A percentile compares a stretch with the other conserved stretches of the same genome.
Evolutionary conservation across 257 asterid species (phyloP).

Genomic region (Solanum boliviense): DNA sequence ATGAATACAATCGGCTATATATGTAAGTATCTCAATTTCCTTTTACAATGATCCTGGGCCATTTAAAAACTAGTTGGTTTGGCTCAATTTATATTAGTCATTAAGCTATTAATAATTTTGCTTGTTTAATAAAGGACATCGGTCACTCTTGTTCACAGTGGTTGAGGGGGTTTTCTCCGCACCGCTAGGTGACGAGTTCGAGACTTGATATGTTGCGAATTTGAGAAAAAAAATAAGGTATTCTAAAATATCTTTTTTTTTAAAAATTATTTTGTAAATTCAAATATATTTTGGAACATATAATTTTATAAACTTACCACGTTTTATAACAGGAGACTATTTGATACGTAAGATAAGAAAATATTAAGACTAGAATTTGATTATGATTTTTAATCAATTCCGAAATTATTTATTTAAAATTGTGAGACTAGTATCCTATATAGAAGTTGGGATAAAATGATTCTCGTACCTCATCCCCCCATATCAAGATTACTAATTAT

Average conservation of each 20-base stretch:
- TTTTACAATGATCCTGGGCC: background rate
- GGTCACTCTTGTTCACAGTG: background rate
- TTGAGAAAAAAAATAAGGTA: background rate
- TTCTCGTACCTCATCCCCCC: no score
- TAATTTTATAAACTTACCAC: background rate
- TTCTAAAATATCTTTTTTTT: background rate
- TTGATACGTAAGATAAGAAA: no score
- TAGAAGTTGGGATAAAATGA: no score
- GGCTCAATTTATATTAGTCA: background rate
- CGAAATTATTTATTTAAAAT: no score
- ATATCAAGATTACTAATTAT: no score
- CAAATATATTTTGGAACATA: background rate
- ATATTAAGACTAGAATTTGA: no score
- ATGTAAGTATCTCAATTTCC: no score
- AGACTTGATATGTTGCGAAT: background rate
- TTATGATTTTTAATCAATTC: no score
- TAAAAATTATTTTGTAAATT: background rate
- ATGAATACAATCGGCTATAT: background rate
- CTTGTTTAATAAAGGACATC: background rate
- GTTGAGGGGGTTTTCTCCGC: background rate
- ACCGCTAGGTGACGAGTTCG: background rate
- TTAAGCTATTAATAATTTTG: background rate
- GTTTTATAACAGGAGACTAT: background rate
- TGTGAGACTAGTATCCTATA: no score
- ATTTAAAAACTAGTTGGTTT: background rate